Conservation (phyloP, 495 filamentous ascomycete species). For the Penicillium silybi region DNA sequence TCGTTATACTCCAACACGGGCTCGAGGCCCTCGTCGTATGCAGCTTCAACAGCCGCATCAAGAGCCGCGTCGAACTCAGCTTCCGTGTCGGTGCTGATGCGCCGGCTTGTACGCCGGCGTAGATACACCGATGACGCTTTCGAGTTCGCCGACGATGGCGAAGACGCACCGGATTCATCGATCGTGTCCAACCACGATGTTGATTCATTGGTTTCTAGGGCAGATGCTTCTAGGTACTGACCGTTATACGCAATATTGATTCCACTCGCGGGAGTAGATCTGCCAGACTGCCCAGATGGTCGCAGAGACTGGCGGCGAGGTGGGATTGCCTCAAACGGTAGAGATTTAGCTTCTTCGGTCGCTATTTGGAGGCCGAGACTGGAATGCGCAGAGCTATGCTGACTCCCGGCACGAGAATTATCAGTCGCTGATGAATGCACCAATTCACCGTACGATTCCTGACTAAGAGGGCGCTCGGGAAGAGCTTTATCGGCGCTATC, state of each 20-base stretch:
- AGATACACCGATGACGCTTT: constrained; percentile 66
- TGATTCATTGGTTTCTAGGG: constrained; percentile 60
- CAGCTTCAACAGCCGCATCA: constrained; percentile 93
- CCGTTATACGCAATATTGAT: constrained; percentile 11
- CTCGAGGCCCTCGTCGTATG: constrained; percentile 90
- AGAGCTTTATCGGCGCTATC: constrained; percentile 62
- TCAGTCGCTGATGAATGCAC: constrained; percentile 41
- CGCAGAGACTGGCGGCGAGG: constrained; percentile 40
- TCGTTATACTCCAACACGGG: constrained; percentile 51
- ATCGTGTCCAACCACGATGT: constrained; percentile 96
- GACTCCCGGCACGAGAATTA: constrained; percentile 25
- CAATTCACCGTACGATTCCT: constrained; percentile 55
- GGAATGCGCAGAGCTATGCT: constrained; percentile 17
- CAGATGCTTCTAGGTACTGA: constrained; percentile 26
- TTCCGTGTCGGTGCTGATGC: constrained; percentile 71
- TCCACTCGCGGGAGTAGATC: constrained; percentile 21
- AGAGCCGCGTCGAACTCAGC: constrained; percentile 93
- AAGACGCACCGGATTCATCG: constrained; percentile 86
- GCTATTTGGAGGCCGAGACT: constrained; percentile 18
- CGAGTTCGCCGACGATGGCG: constrained; percentile 76
- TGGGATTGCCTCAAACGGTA: constrained; percentile 27
- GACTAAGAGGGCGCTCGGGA: constrained; percentile 72
- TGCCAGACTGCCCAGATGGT: constrained; percentile 25
- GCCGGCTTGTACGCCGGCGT: constrained; percentile 61
- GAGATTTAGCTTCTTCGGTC: constrained; percentile 18